These are phyloP conservation scores for Licmophora abbreviata DNA, from an alignment of 108 stramenopile species.

Conservation along the genomic window DNA sequence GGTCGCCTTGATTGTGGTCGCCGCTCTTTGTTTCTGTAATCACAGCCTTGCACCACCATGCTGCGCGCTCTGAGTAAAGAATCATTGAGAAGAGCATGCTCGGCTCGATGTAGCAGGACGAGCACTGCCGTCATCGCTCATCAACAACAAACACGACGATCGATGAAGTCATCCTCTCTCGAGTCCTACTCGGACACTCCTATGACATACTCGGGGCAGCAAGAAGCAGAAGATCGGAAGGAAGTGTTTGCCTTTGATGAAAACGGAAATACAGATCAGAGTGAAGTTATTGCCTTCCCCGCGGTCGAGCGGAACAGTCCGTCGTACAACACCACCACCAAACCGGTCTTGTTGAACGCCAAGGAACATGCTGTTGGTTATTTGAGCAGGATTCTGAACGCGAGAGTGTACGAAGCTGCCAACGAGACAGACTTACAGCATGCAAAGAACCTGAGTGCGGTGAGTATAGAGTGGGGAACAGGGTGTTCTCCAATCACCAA, in stretches of 20 bases:
- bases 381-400: slow-evolving; percentile 81
- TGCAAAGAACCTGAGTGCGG: slow-evolving; percentile 75
- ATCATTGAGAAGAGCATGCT: no score
- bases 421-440: slow-evolving; percentile 91
- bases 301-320: slow-evolving; percentile 1
- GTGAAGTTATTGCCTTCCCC: slow-evolving; percentile 10
- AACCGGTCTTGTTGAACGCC: slow-evolving; percentile 42
- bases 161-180: no score
- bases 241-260: slow-evolving; percentile 1
- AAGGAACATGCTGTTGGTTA: slow-evolving; percentile 68
- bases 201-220: no score
- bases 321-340: not conserved
- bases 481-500: not conserved
- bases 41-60: no score
- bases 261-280: not conserved
- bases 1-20: no score
- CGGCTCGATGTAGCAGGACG: no score
- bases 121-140: no score
- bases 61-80: no score
- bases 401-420: slow-evolving; percentile 93
- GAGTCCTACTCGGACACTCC: no score
- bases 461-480: slow-evolving; percentile 15
- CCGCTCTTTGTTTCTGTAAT: no score
- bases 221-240: no score
- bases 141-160: no score